A percentile compares a stretch with the other conserved stretches of the same genome.
phyloP scores from a whole-genome alignment of 148 eudicot species.

The Nyssa sinensis region DNA sequence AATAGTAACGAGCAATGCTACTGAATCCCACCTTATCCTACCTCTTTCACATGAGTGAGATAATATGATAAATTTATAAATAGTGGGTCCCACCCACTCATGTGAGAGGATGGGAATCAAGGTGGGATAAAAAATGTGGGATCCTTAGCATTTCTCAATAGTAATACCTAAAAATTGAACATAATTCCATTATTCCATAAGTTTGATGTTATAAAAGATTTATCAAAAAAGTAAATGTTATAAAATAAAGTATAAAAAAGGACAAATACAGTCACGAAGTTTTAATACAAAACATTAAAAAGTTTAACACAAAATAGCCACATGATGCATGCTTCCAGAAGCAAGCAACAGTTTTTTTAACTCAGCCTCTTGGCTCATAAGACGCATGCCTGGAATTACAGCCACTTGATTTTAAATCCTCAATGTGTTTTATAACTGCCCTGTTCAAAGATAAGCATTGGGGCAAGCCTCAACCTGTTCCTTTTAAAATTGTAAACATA shows the following conservation, averaged over 20 bases:
- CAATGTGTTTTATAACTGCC: neutral
- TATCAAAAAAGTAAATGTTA: neutral
- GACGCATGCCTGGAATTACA: neutral
- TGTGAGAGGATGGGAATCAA: too few relatives aligned
- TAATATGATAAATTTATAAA: too few relatives aligned
- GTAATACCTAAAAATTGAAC: too few relatives aligned
- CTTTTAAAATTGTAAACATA: slow-evolving; percentile 34
- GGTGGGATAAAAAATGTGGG: too few relatives aligned
- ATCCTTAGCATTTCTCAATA: too few relatives aligned
- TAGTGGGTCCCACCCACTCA: too few relatives aligned
- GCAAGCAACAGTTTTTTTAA: neutral
- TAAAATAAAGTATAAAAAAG: neutral
- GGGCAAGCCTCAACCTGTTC: slow-evolving; percentile 12
- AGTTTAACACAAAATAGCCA: neutral
- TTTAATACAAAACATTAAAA: neutral
- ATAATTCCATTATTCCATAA: too few relatives aligned
- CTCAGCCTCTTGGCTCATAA: neutral
- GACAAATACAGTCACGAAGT: neutral
- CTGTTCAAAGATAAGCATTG: neutral
- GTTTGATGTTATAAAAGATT: too few relatives aligned
- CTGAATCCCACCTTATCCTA: too few relatives aligned
- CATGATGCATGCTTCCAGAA: neutral
- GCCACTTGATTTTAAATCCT: neutral
- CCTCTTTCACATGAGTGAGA: too few relatives aligned
- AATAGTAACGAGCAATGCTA: too few relatives aligned